Evolutionary conservation across 208 protist genomes (phyloP), one percentile per base, ranked within the genome.

Genomic region (Leishmania aethiopica): DNA sequence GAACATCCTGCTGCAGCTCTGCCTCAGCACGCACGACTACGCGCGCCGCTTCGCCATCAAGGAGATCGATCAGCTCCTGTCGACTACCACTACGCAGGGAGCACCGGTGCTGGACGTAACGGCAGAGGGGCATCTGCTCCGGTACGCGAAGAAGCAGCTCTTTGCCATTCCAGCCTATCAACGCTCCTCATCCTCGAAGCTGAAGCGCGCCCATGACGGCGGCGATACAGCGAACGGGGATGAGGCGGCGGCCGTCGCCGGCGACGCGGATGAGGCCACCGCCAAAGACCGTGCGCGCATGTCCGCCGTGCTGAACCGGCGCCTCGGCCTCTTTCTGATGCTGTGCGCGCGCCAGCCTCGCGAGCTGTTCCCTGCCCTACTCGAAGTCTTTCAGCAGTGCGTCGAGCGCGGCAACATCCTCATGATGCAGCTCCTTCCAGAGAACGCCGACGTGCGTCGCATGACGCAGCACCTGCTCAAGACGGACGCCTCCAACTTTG

Each of bases 341-440:
- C 87, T 96, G n/a, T 96, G 93, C 73, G 85, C 84, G 4, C 91
- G 91, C 28, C 90, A 94, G 74, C 91, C 93, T n/a, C 81, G 86
- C 15, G 79, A 91, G 77, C 88, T 96, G 13, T 93, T 94, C 78
- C 85, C 90, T 8, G 79, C 89, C 28, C 78, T 96, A 62, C 88
- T 96, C 37, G 86, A 92, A 57, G 87, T 92, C 7, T 95, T 90
- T 75, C 85, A 87, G 83, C 83, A 94, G 80, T 95, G 93, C 66
- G 87, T 93, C 17, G 88, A 90, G 67, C 83, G 84, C 11, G 80
- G 90, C 75, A 92, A 93, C 74, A 75, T 55, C 1, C 75, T 86
- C 53, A 92, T 96, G 87, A 84, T 90, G 77, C 84, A 80, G 40
- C 79, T 94, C 3, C 80, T 96, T 55, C 85, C 84, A 3, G 84